Percentiles rank a stretch among this genome's conserved stretches.
Conservation (phyloP, 768 basidiomycete genomes). For the Leccinum uliginosum region DNA sequence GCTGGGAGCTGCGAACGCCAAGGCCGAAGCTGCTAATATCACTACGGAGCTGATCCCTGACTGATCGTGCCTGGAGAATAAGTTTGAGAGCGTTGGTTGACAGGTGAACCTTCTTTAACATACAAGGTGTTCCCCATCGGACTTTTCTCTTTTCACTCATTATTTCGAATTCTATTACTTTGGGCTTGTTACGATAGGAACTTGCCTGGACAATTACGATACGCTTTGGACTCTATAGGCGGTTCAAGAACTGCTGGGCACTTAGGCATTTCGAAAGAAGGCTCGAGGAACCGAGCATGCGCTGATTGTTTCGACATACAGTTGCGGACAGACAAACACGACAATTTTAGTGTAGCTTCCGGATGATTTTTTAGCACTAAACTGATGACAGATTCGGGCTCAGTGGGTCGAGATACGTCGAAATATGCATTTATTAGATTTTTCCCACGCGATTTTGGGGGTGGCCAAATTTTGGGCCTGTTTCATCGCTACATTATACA, state of each 20-base stretch:
- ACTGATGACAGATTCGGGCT: too few species aligned
- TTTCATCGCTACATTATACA: too few species aligned
- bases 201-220: not conserved
- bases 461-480: not conserved
- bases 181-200: not conserved
- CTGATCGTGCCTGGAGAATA: not conserved
- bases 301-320: not conserved
- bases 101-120: not conserved
- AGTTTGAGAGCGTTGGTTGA: not conserved
- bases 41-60: slow-evolving; percentile 13
- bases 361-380: too few species aligned
- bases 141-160: not conserved
- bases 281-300: not conserved
- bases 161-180: not conserved
- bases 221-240: not conserved
- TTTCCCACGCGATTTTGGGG: not conserved
- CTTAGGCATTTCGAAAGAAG: not conserved
- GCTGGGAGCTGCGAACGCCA: slow-evolving; percentile 17
- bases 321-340: not conserved
- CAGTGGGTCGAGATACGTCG: too few species aligned
- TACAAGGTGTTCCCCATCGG: not conserved
- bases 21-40: slow-evolving; percentile 19
- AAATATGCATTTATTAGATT: not conserved
- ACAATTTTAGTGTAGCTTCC: not conserved
- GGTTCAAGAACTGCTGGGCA: not conserved